phyloP scores from a whole-genome alignment of 768 basidiomycete species.

The Hemileccinum impolitum region DNA sequence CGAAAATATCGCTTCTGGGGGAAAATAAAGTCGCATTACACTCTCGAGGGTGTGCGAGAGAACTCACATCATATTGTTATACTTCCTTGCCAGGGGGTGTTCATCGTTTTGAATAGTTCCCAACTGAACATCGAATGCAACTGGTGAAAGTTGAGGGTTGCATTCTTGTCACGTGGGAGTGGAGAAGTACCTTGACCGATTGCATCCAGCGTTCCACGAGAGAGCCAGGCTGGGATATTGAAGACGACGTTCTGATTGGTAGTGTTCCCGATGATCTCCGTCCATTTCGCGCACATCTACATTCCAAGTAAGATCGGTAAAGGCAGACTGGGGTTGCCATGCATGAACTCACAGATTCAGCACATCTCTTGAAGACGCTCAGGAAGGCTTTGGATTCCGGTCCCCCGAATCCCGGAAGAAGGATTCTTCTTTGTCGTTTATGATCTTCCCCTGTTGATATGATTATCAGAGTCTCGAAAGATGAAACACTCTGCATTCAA shows the following conservation, averaged over 20 bases:
- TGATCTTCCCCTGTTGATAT: conserved; percentile 38
- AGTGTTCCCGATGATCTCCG: conserved; percentile 13
- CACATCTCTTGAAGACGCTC: conserved; percentile 43
- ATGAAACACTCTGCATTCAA: neutral
- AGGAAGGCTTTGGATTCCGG: conserved; percentile 51
- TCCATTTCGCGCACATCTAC: conserved; percentile 26
- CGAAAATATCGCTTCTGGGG: conserved; percentile 16
- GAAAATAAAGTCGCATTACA: conserved; percentile 5
- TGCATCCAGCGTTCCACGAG: conserved; percentile 47
- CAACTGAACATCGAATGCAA: conserved; percentile 51
- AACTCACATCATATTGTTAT: conserved; percentile 15
- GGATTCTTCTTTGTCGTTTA: conserved; percentile 50
- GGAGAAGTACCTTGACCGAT: conserved; percentile 42
- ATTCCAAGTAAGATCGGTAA: neutral
- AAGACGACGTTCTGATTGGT: conserved; percentile 14
- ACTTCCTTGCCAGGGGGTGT: conserved; percentile 10
- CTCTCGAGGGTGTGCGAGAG: neutral
- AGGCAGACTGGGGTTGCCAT: neutral
- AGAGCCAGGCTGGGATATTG: conserved; percentile 30
- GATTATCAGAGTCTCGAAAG: conserved; percentile 11
- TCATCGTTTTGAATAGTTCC: conserved; percentile 5
- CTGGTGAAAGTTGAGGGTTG: conserved; percentile 12
- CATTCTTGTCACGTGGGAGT: neutral
- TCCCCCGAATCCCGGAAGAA: conserved; percentile 54
- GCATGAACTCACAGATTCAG: conserved; percentile 17